Percentiles rank a stretch among this genome's conserved stretches.
These are phyloP conservation scores for Ophiostoma ips DNA, from an alignment of 2,329 filamentous ascomycete genomes.

Conservation along the genomic window DNA sequence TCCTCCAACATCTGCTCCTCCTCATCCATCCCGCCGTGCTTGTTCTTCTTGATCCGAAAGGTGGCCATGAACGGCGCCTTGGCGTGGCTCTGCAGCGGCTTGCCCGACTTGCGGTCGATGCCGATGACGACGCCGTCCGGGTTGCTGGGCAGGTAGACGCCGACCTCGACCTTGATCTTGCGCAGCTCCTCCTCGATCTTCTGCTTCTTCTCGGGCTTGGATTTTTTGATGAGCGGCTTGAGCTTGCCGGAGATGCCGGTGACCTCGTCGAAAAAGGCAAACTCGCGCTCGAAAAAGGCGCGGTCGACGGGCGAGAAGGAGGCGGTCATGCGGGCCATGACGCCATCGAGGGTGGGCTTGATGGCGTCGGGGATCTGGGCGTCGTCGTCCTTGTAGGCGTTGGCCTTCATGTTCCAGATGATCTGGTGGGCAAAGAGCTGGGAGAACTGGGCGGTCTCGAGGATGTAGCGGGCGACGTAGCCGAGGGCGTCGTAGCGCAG, in stretches of 20 bases:
- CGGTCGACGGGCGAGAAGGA: slow-evolving; percentile 70
- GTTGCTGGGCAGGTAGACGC: slow-evolving; percentile 93
- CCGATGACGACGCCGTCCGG: slow-evolving; percentile 94
- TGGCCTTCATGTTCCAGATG: slow-evolving; percentile 99
- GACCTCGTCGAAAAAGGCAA: slow-evolving; percentile 95
- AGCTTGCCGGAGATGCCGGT: slow-evolving; percentile 92
- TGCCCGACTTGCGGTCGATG: slow-evolving; percentile 95
- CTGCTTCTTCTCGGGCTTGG: slow-evolving; percentile 94
- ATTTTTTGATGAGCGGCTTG: slow-evolving; percentile 79
- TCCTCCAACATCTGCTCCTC: slow-evolving; percentile 38
- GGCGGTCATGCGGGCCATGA: slow-evolving; percentile 69
- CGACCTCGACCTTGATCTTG: slow-evolving; percentile 93
- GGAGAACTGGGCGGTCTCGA: slow-evolving; percentile 95
- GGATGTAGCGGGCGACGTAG: slow-evolving; percentile 90
- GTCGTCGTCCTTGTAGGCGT: slow-evolving; percentile 94
- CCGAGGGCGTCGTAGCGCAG: slow-evolving; percentile 85
- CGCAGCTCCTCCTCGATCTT: slow-evolving; percentile 98
- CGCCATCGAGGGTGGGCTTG: slow-evolving; percentile 84
- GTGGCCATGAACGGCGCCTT: slow-evolving; percentile 99
- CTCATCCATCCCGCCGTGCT: slow-evolving; percentile 35
- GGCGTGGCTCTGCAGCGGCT: slow-evolving; percentile 91
- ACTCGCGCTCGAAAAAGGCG: slow-evolving; percentile 85
- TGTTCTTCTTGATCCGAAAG: slow-evolving; percentile 84
- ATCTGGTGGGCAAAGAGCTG: slow-evolving; percentile 98
- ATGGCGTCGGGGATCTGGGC: slow-evolving; percentile 79